Conservation (phyloP, 306 rosid genomes). For the Hylodesmum podocarpum region DNA sequence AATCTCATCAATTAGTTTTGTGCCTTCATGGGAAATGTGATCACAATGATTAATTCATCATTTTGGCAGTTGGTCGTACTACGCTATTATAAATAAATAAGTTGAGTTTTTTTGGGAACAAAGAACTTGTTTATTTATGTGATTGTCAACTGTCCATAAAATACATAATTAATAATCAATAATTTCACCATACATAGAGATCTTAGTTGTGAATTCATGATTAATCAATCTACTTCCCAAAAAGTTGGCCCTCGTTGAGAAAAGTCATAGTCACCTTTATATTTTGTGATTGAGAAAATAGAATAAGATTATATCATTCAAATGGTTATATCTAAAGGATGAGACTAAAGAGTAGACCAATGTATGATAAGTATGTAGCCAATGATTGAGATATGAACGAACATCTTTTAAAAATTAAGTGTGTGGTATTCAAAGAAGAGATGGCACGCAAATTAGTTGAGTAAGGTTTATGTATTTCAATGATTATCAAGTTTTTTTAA, state of each 20-base stretch:
- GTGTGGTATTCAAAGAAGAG: neutral
- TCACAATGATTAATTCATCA: neutral
- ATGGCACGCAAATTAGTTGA: slow-evolving; percentile 13
- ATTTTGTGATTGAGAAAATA: neutral
- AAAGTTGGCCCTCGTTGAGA: neutral
- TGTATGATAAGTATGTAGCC: neutral
- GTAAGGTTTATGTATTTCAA: neutral
- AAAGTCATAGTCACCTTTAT: neutral
- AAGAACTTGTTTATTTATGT: neutral
- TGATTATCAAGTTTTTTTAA: neutral
- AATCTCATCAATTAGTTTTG: neutral
- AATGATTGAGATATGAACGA: slow-evolving; percentile 1
- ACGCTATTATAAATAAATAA: neutral
- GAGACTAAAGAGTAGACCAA: neutral
- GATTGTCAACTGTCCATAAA: slow-evolving; percentile 4
- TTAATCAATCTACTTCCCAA: neutral
- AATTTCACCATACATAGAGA: neutral
- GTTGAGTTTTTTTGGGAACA: neutral
- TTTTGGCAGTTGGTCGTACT: slow-evolving; percentile 25
- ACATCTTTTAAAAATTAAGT: neutral
- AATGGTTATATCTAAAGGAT: neutral
- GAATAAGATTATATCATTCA: neutral
- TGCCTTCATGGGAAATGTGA: neutral
- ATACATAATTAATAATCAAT: neutral
- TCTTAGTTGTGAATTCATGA: neutral